Percentiles rank a stretch among this genome's conserved stretches.
Conservation (phyloP, 768 basidiomycete species). For the Leccinum fibrillosum region DNA sequence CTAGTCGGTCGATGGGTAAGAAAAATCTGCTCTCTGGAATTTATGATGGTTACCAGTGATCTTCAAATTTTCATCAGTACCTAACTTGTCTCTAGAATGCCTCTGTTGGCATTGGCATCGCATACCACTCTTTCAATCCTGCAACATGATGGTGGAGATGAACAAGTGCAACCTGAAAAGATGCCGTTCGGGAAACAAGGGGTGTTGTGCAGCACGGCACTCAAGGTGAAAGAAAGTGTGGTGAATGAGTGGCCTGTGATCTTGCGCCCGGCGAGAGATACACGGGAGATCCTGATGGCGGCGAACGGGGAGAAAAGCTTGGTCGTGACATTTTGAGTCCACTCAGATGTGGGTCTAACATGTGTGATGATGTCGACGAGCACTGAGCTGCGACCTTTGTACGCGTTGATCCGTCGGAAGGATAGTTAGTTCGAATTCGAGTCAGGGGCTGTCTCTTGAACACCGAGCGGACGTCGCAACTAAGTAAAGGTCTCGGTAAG, state of each 20-base stretch:
- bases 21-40: slow-evolving; percentile 25
- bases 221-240: slow-evolving; percentile 69
- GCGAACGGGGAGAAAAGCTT: slow-evolving; percentile 23
- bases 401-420: too few species aligned
- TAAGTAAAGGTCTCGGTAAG: too few species aligned
- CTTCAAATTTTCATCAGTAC: slow-evolving; percentile 36
- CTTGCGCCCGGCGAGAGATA: slow-evolving; percentile 78
- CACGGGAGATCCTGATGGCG: slow-evolving; percentile 62
- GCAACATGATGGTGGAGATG: slow-evolving; percentile 37
- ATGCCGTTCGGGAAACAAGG: slow-evolving; percentile 65
- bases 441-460: too few species aligned
- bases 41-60: background rate
- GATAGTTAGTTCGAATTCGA: too few species aligned
- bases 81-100: slow-evolving; percentile 65
- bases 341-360: background rate
- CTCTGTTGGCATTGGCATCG: slow-evolving; percentile 59
- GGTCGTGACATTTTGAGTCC: slow-evolving; percentile 23
- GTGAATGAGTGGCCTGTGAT: slow-evolving; percentile 69
- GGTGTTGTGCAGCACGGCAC: slow-evolving; percentile 58
- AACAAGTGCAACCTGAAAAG: slow-evolving; percentile 14
- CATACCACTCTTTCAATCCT: slow-evolving; percentile 58
- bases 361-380: background rate
- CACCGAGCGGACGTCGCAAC: too few species aligned
- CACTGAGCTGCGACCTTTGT: too few species aligned
- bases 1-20: slow-evolving; percentile 60